A percentile compares a stretch with the other conserved stretches of the same genome.
phyloP scores from a whole-genome alignment of 352 stramenopile species.

The Phytophthora crassamura region DNA sequence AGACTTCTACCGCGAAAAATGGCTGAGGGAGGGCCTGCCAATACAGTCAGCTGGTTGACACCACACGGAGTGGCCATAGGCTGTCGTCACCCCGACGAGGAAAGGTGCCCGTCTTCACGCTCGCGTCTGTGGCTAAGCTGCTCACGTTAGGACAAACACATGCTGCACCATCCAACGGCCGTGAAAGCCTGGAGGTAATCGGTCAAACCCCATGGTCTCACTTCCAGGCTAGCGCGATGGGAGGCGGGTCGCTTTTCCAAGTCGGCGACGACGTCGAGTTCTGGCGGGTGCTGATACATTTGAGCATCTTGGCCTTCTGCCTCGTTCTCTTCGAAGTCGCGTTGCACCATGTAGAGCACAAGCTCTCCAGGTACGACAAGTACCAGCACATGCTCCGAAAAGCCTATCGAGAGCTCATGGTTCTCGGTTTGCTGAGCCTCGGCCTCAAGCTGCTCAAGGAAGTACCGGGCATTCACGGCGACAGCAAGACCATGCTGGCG shows the following conservation, averaged over 20 bases:
- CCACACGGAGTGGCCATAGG: constrained; percentile 22
- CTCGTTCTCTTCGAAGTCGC: constrained; percentile 55
- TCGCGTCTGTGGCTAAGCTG: constrained; percentile 11
- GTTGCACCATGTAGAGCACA: constrained; percentile 59
- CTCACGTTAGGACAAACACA: background rate
- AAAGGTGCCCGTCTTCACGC: constrained; percentile 20
- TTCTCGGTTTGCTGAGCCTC: constrained; percentile 66
- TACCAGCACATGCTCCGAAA: constrained; percentile 79
- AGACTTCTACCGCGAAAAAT: constrained; percentile 1
- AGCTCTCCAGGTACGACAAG: constrained; percentile 60
- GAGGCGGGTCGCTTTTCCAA: constrained; percentile 54
- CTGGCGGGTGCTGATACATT: constrained; percentile 53
- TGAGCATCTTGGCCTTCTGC: constrained; percentile 58
- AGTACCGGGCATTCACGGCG: constrained; percentile 27
- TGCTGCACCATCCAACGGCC: constrained; percentile 22
- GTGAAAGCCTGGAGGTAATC: constrained; percentile 3
- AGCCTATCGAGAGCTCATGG: constrained; percentile 65
- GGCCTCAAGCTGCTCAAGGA: constrained; percentile 62
- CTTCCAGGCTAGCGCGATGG: constrained; percentile 32
- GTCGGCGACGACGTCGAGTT: constrained; percentile 65
- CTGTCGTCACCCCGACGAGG: constrained; percentile 11
- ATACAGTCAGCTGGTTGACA: constrained; percentile 17
- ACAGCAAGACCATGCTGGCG: constrained; percentile 48
- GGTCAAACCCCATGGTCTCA: constrained; percentile 18
- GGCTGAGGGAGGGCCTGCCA: too few relatives aligned